These are phyloP conservation scores for Chalciporus pseudorubinellus DNA, from an alignment of 768 basidiomycete species.

Conservation along the genomic window DNA sequence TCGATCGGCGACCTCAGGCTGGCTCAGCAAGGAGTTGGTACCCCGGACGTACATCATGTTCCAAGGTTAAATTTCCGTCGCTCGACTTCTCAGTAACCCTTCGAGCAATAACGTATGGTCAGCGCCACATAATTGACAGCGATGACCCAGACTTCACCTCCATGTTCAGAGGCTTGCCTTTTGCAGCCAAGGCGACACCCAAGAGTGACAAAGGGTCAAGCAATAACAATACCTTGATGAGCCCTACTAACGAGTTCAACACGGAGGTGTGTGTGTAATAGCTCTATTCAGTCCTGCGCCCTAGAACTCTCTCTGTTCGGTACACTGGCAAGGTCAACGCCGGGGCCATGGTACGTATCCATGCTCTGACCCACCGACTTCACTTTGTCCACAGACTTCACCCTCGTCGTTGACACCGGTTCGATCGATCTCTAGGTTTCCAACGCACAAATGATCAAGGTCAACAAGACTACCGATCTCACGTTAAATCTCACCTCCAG, in stretches of 20 bases:
- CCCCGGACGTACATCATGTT: too few species aligned
- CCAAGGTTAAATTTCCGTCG: too few species aligned
- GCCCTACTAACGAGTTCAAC: constrained; percentile 19
- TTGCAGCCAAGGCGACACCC: constrained; percentile 16
- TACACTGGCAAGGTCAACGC: constrained; percentile 32
- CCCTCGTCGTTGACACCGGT: constrained; percentile 27
- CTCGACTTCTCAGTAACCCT: too few species aligned
- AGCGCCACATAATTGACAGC: constrained; percentile 5
- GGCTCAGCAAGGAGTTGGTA: too few species aligned
- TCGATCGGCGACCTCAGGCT: too few species aligned
- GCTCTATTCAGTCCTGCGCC: neutral
- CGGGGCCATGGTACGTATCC: constrained; percentile 26
- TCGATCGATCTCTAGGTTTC: constrained; percentile 32
- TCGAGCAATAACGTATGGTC: too few species aligned
- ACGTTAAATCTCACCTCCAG: constrained; percentile 36
- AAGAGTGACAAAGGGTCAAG: constrained; percentile 18
- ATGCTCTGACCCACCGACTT: neutral
- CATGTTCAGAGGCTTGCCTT: constrained; percentile 19
- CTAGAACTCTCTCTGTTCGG: constrained; percentile 11
- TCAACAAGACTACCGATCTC: constrained; percentile 31
- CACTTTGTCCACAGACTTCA: constrained; percentile 23
- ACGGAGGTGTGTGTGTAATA: constrained; percentile 27
- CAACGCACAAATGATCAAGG: constrained; percentile 18
- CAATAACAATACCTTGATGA: constrained; percentile 21
- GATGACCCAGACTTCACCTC: neutral